Evolutionary conservation across 768 basidiomycete genomes (phyloP).

Genomic region (Austroboletus eburneus): DNA sequence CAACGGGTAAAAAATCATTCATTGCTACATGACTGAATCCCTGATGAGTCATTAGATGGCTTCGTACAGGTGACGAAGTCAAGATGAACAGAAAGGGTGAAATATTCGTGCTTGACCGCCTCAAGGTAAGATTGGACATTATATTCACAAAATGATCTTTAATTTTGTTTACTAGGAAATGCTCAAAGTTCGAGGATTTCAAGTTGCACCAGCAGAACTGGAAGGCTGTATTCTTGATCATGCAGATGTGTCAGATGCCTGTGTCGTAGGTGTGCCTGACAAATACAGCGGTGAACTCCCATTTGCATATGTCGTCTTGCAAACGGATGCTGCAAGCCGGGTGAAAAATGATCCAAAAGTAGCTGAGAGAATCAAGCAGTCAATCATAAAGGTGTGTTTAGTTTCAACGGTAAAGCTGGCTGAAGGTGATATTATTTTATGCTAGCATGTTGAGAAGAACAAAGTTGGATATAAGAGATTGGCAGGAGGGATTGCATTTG

Average conservation of each 20-base stretch:
- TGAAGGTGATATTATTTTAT: neutral
- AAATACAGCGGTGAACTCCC: conserved; percentile 77
- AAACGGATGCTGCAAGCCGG: conserved; percentile 35
- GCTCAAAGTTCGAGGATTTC: conserved; percentile 56
- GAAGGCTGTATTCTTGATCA: conserved; percentile 63
- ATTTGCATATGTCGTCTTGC: conserved; percentile 62
- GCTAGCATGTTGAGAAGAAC: conserved; percentile 53
- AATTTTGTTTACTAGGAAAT: conserved; percentile 48
- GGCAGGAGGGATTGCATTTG: conserved; percentile 58
- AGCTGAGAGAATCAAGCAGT: conserved; percentile 33
- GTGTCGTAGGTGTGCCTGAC: conserved; percentile 64
- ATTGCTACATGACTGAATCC: neutral
- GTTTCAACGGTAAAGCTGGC: neutral
- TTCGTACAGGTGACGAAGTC: conserved; percentile 71
- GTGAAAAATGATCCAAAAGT: conserved; percentile 30
- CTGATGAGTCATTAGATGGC: conserved; percentile 42
- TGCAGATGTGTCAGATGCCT: conserved; percentile 55
- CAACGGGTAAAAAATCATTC: conserved; percentile 33
- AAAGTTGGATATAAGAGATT: conserved; percentile 61
- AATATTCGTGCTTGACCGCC: conserved; percentile 65
- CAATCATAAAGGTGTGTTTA: conserved; percentile 50
- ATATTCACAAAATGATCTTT: neutral
- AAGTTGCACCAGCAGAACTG: conserved; percentile 64
- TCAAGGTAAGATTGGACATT: conserved; percentile 47
- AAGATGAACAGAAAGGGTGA: conserved; percentile 57